phyloP scores from a whole-genome alignment of 371 early-diverging fungal genomes.

The Lichtheimia corymbifera region DNA sequence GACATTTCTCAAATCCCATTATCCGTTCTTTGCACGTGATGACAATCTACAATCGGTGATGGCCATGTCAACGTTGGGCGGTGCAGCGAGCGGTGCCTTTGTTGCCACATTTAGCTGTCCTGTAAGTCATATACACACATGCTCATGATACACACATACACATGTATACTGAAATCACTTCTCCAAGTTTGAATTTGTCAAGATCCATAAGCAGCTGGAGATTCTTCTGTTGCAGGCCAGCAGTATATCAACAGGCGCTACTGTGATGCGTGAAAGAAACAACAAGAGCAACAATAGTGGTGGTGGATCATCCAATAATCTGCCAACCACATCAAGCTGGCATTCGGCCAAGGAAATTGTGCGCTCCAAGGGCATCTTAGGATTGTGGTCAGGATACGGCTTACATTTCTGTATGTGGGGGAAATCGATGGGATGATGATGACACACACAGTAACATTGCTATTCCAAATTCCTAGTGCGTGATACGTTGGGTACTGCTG shows the following conservation, averaged over 20 bases:
- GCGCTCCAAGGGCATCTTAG: conserved; percentile 47
- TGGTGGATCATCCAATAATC: neutral
- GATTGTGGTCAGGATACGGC: conserved; percentile 53
- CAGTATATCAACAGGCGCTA: conserved; percentile 50
- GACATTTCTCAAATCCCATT: conserved; percentile 21
- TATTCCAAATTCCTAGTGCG: conserved; percentile 35
- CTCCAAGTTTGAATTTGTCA: conserved; percentile 67
- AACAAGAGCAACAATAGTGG: neutral
- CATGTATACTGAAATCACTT: neutral
- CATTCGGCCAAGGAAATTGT: conserved; percentile 60
- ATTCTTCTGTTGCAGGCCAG: conserved; percentile 58
- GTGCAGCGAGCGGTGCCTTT: conserved; percentile 65
- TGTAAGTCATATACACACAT: neutral
- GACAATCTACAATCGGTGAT: conserved; percentile 49
- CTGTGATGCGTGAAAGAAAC: conserved; percentile 29
- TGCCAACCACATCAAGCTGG: conserved; percentile 51
- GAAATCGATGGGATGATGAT: neutral
- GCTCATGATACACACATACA: too few relatives aligned
- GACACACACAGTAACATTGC: neutral
- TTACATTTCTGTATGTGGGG: conserved; percentile 48
- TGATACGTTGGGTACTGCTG: conserved; percentile 75
- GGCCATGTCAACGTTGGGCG: conserved; percentile 58
- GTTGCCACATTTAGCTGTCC: conserved; percentile 75
- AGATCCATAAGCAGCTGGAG: conserved; percentile 80
- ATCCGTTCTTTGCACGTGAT: conserved; percentile 24